These are phyloP conservation scores for Kockovaella imperatae DNA, from an alignment of 768 basidiomycete species.

Conservation along the genomic window DNA sequence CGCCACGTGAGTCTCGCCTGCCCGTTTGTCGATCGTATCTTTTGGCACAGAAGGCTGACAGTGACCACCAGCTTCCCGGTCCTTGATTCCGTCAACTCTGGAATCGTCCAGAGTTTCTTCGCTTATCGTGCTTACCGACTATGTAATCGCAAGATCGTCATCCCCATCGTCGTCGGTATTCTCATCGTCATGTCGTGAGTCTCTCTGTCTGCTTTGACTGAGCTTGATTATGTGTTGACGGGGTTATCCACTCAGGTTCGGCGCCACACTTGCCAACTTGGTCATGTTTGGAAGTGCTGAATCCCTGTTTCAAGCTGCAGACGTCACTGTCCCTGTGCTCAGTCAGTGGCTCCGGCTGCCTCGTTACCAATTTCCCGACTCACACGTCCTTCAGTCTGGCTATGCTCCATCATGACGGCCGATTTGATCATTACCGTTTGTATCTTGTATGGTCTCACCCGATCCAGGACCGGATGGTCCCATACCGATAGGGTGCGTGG, in stretches of 20 bases:
- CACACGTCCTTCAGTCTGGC: constrained; percentile 20
- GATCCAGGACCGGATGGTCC: constrained; percentile 23
- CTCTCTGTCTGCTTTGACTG: not conserved
- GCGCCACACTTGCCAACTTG: constrained; percentile 5
- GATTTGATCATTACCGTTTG: constrained; percentile 21
- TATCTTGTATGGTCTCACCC: constrained; percentile 13
- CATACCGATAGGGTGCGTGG: constrained; percentile 18
- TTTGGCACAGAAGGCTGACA: too few species aligned
- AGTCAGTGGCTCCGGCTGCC: not conserved
- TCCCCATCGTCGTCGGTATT: constrained; percentile 6
- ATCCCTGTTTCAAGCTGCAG: constrained; percentile 6
- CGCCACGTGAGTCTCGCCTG: too few species aligned
- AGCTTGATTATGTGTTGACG: too few species aligned
- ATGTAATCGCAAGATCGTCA: constrained; percentile 3
- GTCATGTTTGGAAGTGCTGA: constrained; percentile 10
- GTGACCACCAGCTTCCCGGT: constrained; percentile 10
- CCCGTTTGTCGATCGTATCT: not conserved
- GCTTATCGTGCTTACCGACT: constrained; percentile 16
- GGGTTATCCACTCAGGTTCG: constrained; percentile 6
- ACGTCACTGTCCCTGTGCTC: constrained; percentile 6
- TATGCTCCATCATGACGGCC: constrained; percentile 10
- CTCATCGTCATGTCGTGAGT: too few species aligned
- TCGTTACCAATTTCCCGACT: too few species aligned
- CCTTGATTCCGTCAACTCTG: constrained; percentile 11
- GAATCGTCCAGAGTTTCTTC: constrained; percentile 13